Evolutionary conservation across 352 stramenopile genomes (phyloP).

Genomic region (Phytopythium helicoides): DNA sequence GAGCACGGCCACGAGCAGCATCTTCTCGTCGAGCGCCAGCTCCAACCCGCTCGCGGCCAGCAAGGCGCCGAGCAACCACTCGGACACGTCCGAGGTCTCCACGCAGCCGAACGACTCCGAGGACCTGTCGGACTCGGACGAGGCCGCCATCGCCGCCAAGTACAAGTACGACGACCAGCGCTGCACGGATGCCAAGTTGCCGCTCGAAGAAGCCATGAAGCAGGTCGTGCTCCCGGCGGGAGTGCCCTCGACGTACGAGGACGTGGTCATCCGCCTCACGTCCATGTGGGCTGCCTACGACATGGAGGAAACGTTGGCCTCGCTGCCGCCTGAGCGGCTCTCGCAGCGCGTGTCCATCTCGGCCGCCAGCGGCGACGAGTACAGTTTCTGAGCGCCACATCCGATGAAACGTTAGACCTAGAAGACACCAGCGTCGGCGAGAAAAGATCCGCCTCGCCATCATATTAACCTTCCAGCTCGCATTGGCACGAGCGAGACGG

Average conservation of each 20-base stretch:
- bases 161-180: slow-evolving; percentile 58
- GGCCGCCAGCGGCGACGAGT: slow-evolving; percentile 31
- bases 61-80: slow-evolving; percentile 28
- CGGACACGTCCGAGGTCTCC: slow-evolving; percentile 26
- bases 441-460: no score
- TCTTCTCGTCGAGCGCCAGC: slow-evolving; percentile 8
- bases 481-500: no score
- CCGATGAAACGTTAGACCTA: no score
- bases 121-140: slow-evolving; percentile 39
- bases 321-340: slow-evolving; percentile 40
- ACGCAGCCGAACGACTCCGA: slow-evolving; percentile 58
- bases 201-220: slow-evolving; percentile 75
- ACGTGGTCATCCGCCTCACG: slow-evolving; percentile 70
- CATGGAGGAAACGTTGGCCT: slow-evolving; percentile 48
- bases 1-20: slow-evolving; percentile 4
- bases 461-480: no score
- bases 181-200: slow-evolving; percentile 64
- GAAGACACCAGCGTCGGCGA: no score
- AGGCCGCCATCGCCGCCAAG: slow-evolving; percentile 25
- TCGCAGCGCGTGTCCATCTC: slow-evolving; percentile 48
- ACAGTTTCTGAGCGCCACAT: slow-evolving; percentile 24
- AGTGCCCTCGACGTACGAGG: slow-evolving; percentile 56
- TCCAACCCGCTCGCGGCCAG: slow-evolving; percentile 17
- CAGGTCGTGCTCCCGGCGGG: slow-evolving; percentile 68
- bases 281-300: slow-evolving; percentile 83